Evolutionary conservation across 2,329 filamentous ascomycete species (phyloP), one percentile per base, ranked within the genome.

Genomic region (Dactylella cylindrospora): DNA sequence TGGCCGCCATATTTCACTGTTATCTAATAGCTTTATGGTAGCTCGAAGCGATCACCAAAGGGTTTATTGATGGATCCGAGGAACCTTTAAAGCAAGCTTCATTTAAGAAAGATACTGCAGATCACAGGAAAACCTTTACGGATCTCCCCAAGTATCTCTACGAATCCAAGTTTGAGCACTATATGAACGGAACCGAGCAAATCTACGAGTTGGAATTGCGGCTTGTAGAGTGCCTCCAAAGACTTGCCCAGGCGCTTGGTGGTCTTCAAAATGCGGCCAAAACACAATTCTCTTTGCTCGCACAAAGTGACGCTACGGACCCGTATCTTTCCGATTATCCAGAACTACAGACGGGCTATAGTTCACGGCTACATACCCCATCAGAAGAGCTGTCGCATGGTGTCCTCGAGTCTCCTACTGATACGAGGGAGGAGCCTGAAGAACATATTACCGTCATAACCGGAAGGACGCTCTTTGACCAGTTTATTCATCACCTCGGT

Each of bases 211-310:
- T 94, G 2, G 88, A 96, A 69, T 84, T 85, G 66, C 83, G 81
- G 19, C 79, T 97, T 3, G 86, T 91, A 36, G 85, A 88, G 69
- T 91, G 88, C 66, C 81, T 97, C 69, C 88, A 95, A 71, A 84
- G 82, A 39, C 78, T 97, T 22, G 84, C 88, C 3, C 90, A 96
- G 71, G 90, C 89, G 66, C 85, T 96, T 66, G 90, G 91, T 71
- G 93, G 91, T 5, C 76, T 98, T 69, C 81, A 90, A 66, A 95
- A 90, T 76, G 90, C 93, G 26, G 88, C 93, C 20, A 81, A 86
- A 57, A 90, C 90, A 17, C 91, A 98, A 70, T 95, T 97, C 70
- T 81, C 85, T 12, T 79, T 97, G 25, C 77, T 95, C 26, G 84
- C 84, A 62, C 86, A 93, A 70, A 62, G 57, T 28, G 57, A 62